Base-by-base conservation (phyloP, 371 early-diverging fungal genomes). In the Rhizopus microsporus region DNA sequence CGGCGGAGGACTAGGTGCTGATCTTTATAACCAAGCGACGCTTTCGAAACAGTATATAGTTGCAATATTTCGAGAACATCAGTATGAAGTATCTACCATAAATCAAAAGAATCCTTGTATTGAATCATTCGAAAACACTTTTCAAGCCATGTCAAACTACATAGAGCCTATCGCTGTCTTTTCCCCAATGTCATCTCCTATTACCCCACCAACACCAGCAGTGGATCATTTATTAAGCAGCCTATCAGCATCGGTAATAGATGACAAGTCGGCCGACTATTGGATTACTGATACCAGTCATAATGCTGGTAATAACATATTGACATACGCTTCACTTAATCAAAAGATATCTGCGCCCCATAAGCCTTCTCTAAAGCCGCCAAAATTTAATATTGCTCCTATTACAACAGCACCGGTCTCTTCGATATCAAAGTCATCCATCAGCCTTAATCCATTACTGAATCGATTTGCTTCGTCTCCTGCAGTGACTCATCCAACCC, bases 1-100 rank as follows among this genome's bases (percentile, higher is more conserved):
- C 13, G 86, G 84, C 10, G 86, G 82, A 34, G 86, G 86, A 7
- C 62, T 84, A 6, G 84, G 84, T 45, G 82, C 81, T 1, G 78
- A 86, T 56, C 61, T 84, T 1, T 67, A 60, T 55, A 48, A 62
- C 16, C 59, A 63, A 2, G 40, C 45, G 1, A 75, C 68, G 3
- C 54, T 69, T 9, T 54, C 65, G 3, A 68, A 62, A 42, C 63
- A 73, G 5, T 75, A 75, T 39, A 71, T 78, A 50, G 75, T 78
- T n/a, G 67, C 71, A 29, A 60, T 57, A 16, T 63, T 68, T 15
- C 33, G 39, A 45, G 51, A 38, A 29, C 58, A 59, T 48, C 49
- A 62, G 8, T 65, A 56, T 32, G 54, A 61, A 30, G 63, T 57
- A n/a, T 29, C 44, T 35, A n/a, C 49, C n/a, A 15, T 37, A 17